Percentiles rank a stretch among this genome's conserved stretches.
Conservation (phyloP, 345 rosid genomes). For the Eucalyptus marginata region DNA sequence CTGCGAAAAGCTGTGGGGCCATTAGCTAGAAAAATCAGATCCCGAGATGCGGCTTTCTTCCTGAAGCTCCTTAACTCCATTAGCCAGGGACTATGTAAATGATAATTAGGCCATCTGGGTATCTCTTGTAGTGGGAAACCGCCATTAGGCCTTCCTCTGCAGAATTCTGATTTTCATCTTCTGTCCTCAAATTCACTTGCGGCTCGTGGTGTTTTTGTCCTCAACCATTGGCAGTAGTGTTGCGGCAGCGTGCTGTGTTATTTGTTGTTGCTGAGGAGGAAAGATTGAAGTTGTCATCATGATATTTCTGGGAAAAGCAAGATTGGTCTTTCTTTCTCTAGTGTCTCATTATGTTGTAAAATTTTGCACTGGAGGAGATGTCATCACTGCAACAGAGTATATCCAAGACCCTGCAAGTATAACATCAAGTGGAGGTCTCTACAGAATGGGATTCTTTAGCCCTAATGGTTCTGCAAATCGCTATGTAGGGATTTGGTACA, state of each 20-base stretch:
- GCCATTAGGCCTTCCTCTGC: not conserved
- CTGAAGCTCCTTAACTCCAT: not conserved
- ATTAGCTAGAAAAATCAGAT: not conserved
- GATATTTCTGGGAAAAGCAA: not conserved
- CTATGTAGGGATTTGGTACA: conserved; percentile 55
- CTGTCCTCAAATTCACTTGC: not conserved
- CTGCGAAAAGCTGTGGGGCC: not conserved
- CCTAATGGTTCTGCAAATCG: conserved; percentile 24
- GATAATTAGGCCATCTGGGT: not conserved
- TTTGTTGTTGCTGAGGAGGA: not conserved
- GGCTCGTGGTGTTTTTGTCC: not conserved
- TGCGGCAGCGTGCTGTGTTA: not conserved
- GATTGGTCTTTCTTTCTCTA: not conserved
- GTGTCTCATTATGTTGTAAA: not conserved
- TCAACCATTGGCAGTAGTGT: not conserved
- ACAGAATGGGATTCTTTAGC: conserved; percentile 50
- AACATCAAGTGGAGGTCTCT: conserved; percentile 8
- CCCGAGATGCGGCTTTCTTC: not conserved
- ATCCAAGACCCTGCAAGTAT: conserved; percentile 26
- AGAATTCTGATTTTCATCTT: not conserved
- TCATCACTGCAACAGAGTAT: conserved; percentile 12
- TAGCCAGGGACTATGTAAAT: not conserved
- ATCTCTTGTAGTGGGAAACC: not conserved
- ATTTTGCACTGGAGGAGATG: conserved; percentile 11
- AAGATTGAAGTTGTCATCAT: not conserved